Evolutionary conservation across 768 basidiomycete species (phyloP), one percentile per base, ranked within the genome.

Genomic region (Amanita rubescens): DNA sequence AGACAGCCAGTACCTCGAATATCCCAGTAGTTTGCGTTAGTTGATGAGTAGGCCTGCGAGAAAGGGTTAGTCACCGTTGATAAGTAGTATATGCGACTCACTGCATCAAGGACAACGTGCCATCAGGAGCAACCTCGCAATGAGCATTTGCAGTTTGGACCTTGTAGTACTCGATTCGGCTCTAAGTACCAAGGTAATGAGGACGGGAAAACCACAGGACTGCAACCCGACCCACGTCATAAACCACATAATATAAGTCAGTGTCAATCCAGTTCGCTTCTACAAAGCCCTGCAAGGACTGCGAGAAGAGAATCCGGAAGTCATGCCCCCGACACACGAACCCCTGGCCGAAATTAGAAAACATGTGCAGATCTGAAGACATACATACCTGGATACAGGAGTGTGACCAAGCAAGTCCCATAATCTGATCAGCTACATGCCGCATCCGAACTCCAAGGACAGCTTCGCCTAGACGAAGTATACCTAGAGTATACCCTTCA

Each of bases 321-420:
- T 57, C 46, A 34, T 60, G 61, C 1, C 61, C 60, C 17, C 58
- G 53, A 58, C 71, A 74, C 53, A 73, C 68, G 55, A 76, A 76
- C 9, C 71, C 61, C 78, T 78, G 32, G 1, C 17, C 12, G 35
- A 39, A 1, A 17, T 37, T 34, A 56, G 34, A 7, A 35, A 22
- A 35, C 22, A 15, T 24, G 42, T 33, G 39, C 10, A 35, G 46
- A 19, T 37, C 17, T 10, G 5, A 17, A 9, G 53, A 19, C n/a
- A 20, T 20, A 63, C 71, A 56, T 58, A 77, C 78, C 43, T 64
- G 63, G 9, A 78, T 54, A 41, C 73, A 70, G 10, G 66, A 43
- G 24, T 73, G 66, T 3, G 77, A 72, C 82, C 82, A 84, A 12
- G 67, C 68, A 19, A 81, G 52, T 1, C 73, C 77, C 19, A 69